These are phyloP conservation scores for Cordyceps tenuipes DNA, from an alignment of 2,329 filamentous ascomycete species.

Conservation along the genomic window DNA sequence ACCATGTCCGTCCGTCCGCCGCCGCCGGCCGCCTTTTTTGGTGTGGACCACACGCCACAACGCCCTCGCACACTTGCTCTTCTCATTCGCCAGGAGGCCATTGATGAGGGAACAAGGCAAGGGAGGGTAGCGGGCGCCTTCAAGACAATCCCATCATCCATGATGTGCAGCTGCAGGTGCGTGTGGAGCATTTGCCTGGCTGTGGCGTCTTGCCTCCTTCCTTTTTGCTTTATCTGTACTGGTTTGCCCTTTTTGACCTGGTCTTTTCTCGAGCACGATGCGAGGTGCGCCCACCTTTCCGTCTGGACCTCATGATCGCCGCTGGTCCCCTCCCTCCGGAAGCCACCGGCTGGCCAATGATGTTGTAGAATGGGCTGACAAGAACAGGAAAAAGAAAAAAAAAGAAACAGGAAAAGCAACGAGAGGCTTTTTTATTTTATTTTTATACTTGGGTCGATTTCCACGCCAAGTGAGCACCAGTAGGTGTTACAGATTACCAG, in stretches of 20 bases:
- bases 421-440: neutral
- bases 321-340: neutral
- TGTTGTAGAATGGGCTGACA: neutral
- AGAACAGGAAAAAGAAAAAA: neutral
- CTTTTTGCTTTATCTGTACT: too few relatives aligned
- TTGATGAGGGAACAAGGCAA: neutral
- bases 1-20: too few relatives aligned
- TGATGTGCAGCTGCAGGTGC: conserved; percentile 11
- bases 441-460: neutral
- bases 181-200: conserved; percentile 1
- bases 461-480: neutral
- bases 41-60: neutral
- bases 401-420: neutral
- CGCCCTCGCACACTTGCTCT: neutral
- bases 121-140: neutral
- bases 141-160: neutral
- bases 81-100: neutral
- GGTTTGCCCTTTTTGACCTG: neutral
- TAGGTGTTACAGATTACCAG: neutral
- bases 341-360: neutral
- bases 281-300: neutral
- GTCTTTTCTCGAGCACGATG: neutral
- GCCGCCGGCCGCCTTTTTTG: neutral
- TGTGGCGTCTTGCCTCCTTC: neutral
- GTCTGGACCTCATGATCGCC: conserved; percentile 8